phyloP scores from a whole-genome alignment of 495 filamentous ascomycete genomes.

The Evansstolkia leycettana region DNA sequence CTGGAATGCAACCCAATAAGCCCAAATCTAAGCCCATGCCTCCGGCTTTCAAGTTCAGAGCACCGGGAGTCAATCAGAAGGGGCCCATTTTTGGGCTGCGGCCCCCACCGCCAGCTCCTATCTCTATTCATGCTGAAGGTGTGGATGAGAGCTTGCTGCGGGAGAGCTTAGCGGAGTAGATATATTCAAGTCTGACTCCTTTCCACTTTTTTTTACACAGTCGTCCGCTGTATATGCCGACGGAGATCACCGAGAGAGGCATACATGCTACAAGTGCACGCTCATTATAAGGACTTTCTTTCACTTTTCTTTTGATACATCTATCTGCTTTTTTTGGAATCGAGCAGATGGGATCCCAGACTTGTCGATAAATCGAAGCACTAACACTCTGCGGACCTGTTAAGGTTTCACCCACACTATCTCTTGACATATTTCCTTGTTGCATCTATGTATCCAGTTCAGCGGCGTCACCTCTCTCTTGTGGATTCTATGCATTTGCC shows the following conservation, averaged over 20 bases:
- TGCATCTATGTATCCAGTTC: too few species aligned
- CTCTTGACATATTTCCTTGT: too few species aligned
- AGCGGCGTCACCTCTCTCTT: too few species aligned
- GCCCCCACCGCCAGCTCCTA: slow-evolving; percentile 18
- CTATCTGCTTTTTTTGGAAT: slow-evolving; percentile 1
- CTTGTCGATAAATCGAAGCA: too few species aligned
- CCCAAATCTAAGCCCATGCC: slow-evolving; percentile 4
- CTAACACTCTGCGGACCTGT: too few species aligned
- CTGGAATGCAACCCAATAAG: not conserved
- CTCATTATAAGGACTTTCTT: slow-evolving; percentile 2
- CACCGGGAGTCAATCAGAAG: slow-evolving; percentile 36
- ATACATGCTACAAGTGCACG: too few species aligned
- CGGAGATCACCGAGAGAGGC: too few species aligned
- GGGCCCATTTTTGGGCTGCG: slow-evolving; percentile 32
- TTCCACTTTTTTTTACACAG: slow-evolving; percentile 3
- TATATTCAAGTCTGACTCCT: not conserved
- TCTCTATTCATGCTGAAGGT: slow-evolving; percentile 19
- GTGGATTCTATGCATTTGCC: too few species aligned
- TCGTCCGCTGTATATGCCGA: too few species aligned
- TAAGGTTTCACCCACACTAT: too few species aligned
- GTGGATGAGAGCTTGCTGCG: slow-evolving; percentile 27
- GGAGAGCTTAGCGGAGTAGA: slow-evolving; percentile 28
- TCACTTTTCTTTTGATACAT: slow-evolving; percentile 2
- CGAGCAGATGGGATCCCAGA: too few species aligned
- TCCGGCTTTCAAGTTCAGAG: slow-evolving; percentile 18